Evolutionary conservation across 1,284 basidiomycete genomes (phyloP), one percentile per base, ranked within the genome.

Genomic region (Sanghuangporus weigelae): DNA sequence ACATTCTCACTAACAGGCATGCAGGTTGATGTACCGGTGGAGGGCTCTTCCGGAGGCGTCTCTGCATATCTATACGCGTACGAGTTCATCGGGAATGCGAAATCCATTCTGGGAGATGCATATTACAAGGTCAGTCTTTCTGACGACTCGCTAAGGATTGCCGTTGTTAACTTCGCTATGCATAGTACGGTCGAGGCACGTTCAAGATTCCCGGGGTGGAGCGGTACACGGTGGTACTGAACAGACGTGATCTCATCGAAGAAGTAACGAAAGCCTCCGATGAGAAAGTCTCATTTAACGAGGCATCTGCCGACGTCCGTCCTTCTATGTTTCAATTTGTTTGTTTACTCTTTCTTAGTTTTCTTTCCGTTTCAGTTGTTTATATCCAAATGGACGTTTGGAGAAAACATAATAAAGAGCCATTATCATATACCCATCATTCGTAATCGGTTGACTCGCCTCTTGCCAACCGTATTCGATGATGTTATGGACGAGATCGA

Each of bases 211-310:
- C 72, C 12, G 65, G 63, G 8, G 59, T 72, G 6, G 63, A 61
- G 16, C 59, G 63, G 2, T 76, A 73, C 74, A 65, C 67, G 0
- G 66, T 76, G 31, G 57, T 75, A 10, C 67, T 72, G 4, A 69
- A 68, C 4, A 63, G 67, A 3, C 65, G 66, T 3, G 58, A 70
- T 50, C 65, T 69, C 23, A 66, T 76, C 11, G 74, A 76, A 4
- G 75, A 77, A 19, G 48, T 77, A 7, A 69, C 69, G 14, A 75
- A 71, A 51, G 74, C 74, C 7, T 71, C 74, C 3, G 75, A 76
- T 36, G 64, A 73, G 19, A 65, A 69, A 7, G 67, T 76, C 8
- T 72, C 71, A 1, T 67, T 70, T 19, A 14, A 46, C 2, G 71
- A 67, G 21, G 71, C 71, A 0, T 21, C 68, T 0, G 54, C 60